These are phyloP conservation scores for Panicum miliaceum DNA, from an alignment of 176 grass and related monocot species.

Conservation along the genomic window DNA sequence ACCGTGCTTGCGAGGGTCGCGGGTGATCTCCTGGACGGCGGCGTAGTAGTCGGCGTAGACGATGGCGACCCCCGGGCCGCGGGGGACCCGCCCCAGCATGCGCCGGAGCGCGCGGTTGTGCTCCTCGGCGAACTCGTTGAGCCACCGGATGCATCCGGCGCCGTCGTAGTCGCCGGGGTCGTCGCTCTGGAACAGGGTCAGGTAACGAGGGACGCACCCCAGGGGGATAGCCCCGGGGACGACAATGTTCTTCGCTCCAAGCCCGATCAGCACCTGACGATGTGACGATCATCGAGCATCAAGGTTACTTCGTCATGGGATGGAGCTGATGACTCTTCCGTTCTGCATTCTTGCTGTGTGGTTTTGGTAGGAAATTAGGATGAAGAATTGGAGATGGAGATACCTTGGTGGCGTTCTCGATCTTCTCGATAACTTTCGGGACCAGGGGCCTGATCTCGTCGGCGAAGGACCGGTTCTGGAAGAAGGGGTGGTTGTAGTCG, in stretches of 20 bases:
- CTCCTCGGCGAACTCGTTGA: slow-evolving; percentile 44
- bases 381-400: too few species aligned
- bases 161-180: slow-evolving; percentile 44
- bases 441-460: slow-evolving; percentile 41
- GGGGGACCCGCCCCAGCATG: not conserved
- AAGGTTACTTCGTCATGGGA: not conserved
- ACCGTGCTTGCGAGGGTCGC: not conserved
- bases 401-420: slow-evolving; percentile 47
- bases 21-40: not conserved
- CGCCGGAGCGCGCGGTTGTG: slow-evolving; percentile 34
- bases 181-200: slow-evolving; percentile 41
- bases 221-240: slow-evolving; percentile 49
- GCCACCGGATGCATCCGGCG: slow-evolving; percentile 49
- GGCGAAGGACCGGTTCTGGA: slow-evolving; percentile 43
- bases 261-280: slow-evolving; percentile 36
- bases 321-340: too few species aligned
- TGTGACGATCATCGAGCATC: not conserved
- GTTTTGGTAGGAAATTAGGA: too few species aligned
- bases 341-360: too few species aligned
- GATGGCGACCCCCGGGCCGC: not conserved
- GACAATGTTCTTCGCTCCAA: slow-evolving; percentile 57
- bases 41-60: slow-evolving; percentile 49
- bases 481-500: slow-evolving; percentile 60
- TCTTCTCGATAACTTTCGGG: slow-evolving; percentile 43
- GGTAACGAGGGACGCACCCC: slow-evolving; percentile 42